phyloP scores from a whole-genome alignment of 2,329 filamentous ascomycete genomes.

The Trichoderma afroharzianum region DNA sequence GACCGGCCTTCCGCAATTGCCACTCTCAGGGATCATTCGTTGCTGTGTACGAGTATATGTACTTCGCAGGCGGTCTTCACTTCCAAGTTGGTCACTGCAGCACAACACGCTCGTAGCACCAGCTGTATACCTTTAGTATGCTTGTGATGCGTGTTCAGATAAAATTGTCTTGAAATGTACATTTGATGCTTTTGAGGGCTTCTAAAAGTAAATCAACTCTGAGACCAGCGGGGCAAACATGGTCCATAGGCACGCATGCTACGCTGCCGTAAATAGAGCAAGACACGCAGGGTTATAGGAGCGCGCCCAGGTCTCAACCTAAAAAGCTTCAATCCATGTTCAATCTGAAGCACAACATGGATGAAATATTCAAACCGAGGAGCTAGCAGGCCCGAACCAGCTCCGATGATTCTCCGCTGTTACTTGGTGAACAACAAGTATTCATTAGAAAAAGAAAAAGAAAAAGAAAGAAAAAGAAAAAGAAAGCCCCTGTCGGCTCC shows the following conservation, averaged over 20 bases:
- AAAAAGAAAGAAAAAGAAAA: not conserved
- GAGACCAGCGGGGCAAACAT: not conserved
- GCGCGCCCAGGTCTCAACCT: not conserved
- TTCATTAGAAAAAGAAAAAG: not conserved
- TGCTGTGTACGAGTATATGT: not conserved
- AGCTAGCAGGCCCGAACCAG: not conserved
- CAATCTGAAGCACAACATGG: not conserved
- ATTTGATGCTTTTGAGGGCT: not conserved
- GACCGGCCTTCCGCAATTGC: slow-evolving; percentile 9
- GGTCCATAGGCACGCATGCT: not conserved
- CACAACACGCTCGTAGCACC: not conserved
- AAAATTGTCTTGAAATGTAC: not conserved
- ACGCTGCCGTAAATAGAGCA: slow-evolving; percentile 3
- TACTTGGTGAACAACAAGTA: not conserved
- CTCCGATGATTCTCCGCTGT: not conserved
- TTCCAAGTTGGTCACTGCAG: not conserved
- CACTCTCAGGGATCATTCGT: not conserved
- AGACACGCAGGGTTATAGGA: not conserved
- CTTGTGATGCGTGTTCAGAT: not conserved
- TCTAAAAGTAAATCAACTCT: not conserved
- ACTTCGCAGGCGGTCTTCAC: not conserved
- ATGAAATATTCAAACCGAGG: not conserved
- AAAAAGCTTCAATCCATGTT: not conserved
- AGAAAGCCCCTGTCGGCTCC: not conserved
- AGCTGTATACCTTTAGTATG: not conserved